Conservation (phyloP, 768 basidiomycete genomes). For the Crucibulum laeve region DNA sequence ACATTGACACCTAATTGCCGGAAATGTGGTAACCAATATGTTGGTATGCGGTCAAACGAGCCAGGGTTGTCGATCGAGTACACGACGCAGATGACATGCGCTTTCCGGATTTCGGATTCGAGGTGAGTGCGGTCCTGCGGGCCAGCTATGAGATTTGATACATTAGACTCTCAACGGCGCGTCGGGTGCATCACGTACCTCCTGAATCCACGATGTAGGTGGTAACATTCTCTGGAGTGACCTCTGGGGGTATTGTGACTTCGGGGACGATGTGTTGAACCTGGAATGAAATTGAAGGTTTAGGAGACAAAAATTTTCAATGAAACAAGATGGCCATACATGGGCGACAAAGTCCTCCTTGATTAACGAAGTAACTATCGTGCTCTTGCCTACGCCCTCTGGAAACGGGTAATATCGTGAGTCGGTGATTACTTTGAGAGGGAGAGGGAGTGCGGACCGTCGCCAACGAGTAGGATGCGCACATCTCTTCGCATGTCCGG, state of each 20-base stretch:
- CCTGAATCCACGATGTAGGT: slow-evolving; percentile 98
- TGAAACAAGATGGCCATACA: slow-evolving; percentile 40
- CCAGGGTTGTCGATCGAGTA: slow-evolving; percentile 96
- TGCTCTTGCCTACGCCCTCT: slow-evolving; percentile 99
- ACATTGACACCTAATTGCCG: slow-evolving; percentile 95
- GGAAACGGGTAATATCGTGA: slow-evolving; percentile 10
- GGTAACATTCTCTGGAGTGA: slow-evolving; percentile 96
- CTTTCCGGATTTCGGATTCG: slow-evolving; percentile 93
- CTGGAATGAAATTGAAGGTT: slow-evolving; percentile 34
- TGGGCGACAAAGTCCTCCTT: slow-evolving; percentile 92
- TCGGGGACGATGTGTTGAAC: slow-evolving; percentile 95
- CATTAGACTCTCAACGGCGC: slow-evolving; percentile 5
- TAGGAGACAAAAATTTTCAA: not conserved
- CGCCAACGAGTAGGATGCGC: slow-evolving; percentile 89
- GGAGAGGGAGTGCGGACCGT: slow-evolving; percentile 52
- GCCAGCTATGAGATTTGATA: slow-evolving; percentile 47
- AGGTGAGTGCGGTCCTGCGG: slow-evolving; percentile 85
- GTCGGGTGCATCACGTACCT: slow-evolving; percentile 45
- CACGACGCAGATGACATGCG: slow-evolving; percentile 97
- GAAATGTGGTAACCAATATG: slow-evolving; percentile 96
- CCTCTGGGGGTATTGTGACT: slow-evolving; percentile 96
- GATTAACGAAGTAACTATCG: slow-evolving; percentile 94
- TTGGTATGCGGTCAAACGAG: slow-evolving; percentile 96
- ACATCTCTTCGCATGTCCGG: slow-evolving; percentile 83
- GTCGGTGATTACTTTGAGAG: slow-evolving; percentile 7